These are phyloP conservation scores for Coffea humblotiana DNA, from an alignment of 305 asterid species.

Conservation along the genomic window DNA sequence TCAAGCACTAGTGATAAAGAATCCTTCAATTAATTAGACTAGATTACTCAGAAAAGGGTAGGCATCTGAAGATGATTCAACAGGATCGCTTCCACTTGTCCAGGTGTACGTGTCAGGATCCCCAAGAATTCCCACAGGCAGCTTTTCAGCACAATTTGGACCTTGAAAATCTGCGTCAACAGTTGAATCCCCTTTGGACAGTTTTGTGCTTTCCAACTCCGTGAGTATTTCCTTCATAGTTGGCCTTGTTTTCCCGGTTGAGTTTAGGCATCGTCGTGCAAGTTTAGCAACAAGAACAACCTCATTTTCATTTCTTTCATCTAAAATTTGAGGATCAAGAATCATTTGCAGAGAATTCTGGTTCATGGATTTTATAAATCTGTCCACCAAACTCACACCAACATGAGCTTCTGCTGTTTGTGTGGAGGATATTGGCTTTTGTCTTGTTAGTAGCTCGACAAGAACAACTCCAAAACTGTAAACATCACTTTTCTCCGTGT, in stretches of 20 bases:
- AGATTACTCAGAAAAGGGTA: no score
- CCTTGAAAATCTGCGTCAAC: background rate
- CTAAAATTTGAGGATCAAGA: conserved; percentile 12
- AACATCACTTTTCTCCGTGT: conserved; percentile 16
- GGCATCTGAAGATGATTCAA: no score
- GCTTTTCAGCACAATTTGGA: background rate
- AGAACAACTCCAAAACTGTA: conserved; percentile 1
- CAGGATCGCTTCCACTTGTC: background rate
- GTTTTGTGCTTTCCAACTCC: conserved; percentile 7
- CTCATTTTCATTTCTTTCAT: conserved; percentile 12
- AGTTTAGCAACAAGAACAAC: conserved; percentile 14
- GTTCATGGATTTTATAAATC: conserved; percentile 9
- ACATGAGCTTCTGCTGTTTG: background rate
- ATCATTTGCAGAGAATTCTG: background rate
- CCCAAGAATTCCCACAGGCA: no score
- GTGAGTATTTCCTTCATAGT: conserved; percentile 24
- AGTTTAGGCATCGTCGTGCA: conserved; percentile 14
- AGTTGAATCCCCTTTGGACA: background rate
- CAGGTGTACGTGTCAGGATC: background rate
- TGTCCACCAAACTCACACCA: conserved; percentile 5
- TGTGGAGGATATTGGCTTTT: background rate
- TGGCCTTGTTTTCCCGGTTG: conserved; percentile 23
- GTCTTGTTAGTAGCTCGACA: conserved; percentile 16
- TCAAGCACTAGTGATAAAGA: no score
- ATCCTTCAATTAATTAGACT: no score